Conservation (phyloP, 768 basidiomycete species). For the Termitomyces eurrhizus region DNA sequence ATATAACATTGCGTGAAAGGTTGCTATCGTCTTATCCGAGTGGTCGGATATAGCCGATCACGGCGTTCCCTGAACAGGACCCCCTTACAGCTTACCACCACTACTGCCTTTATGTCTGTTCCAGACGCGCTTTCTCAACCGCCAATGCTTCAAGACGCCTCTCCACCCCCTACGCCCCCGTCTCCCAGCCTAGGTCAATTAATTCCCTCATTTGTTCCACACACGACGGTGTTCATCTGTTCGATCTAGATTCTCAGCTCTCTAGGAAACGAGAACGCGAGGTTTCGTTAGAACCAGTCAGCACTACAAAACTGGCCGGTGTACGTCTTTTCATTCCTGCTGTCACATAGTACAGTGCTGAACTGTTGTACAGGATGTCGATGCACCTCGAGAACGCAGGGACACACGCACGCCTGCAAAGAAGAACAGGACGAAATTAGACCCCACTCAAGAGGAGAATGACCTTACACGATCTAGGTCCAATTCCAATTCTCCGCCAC, state of each 20-base stretch:
- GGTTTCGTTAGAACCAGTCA: conserved; percentile 67
- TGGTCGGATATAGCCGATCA: conserved; percentile 37
- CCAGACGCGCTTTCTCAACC: conserved; percentile 15
- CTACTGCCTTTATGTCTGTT: conserved; percentile 7
- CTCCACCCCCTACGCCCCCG: conserved; percentile 38
- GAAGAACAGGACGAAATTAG: conserved; percentile 67
- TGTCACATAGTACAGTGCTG: neutral
- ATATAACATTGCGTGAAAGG: neutral
- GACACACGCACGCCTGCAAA: conserved; percentile 65
- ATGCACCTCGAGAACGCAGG: conserved; percentile 33
- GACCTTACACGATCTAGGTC: conserved; percentile 41
- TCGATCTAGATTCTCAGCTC: conserved; percentile 38
- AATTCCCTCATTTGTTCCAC: conserved; percentile 7
- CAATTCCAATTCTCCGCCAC: conserved; percentile 40
- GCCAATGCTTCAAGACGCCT: conserved; percentile 13
- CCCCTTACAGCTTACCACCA: conserved; percentile 7
- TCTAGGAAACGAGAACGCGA: conserved; percentile 77
- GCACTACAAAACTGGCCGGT: conserved; percentile 38
- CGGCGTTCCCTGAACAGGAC: conserved; percentile 14
- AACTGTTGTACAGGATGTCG: conserved; percentile 33
- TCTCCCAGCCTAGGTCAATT: conserved; percentile 46
- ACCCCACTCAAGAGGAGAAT: conserved; percentile 62
- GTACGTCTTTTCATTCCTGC: conserved; percentile 27
- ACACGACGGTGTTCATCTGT: conserved; percentile 15
- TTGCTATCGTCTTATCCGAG: conserved; percentile 10